A percentile compares a stretch with the other conserved stretches of the same genome.
Conservation (phyloP, 83 land plant genomes). For the Picea abies region DNA sequence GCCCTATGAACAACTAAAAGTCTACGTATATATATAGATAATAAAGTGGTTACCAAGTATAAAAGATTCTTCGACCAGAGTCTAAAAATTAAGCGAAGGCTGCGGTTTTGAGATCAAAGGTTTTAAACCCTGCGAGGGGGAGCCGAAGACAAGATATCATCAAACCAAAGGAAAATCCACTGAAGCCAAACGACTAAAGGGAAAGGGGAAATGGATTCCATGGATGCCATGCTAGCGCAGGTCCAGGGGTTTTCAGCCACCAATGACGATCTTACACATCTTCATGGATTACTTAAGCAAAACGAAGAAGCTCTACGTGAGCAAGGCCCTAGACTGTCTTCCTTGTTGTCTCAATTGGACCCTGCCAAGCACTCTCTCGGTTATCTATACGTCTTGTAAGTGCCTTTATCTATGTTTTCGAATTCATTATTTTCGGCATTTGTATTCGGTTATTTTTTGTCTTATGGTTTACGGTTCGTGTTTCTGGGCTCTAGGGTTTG, state of each 20-base stretch:
- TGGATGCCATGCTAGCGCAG: slow-evolving; percentile 51
- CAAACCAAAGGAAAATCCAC: too few relatives aligned
- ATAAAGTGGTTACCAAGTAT: too few relatives aligned
- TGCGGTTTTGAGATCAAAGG: too few relatives aligned
- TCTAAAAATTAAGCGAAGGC: too few relatives aligned
- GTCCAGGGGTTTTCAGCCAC: slow-evolving; percentile 56
- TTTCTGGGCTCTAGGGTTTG: too few relatives aligned
- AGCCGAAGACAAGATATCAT: too few relatives aligned
- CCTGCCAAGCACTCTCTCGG: slow-evolving; percentile 69
- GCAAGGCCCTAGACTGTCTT: slow-evolving; percentile 25
- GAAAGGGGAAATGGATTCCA: slow-evolving; percentile 31
- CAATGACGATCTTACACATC: slow-evolving; percentile 35
- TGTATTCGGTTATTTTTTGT: background rate
- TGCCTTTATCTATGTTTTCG: background rate
- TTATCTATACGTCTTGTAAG: slow-evolving; percentile 73
- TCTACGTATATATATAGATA: too few relatives aligned
- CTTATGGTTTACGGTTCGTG: too few relatives aligned
- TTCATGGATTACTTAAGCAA: slow-evolving; percentile 43
- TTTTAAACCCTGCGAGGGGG: too few relatives aligned
- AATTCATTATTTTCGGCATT: background rate
- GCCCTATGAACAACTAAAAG: too few relatives aligned
- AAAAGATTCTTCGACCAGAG: too few relatives aligned
- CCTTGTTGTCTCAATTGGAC: slow-evolving; percentile 50
- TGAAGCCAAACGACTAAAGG: too few relatives aligned
- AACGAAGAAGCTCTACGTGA: slow-evolving; percentile 35